Base-by-base conservation (phyloP, 1,284 basidiomycete species). In the Cutaneotrichosporon spelunceum region DNA sequence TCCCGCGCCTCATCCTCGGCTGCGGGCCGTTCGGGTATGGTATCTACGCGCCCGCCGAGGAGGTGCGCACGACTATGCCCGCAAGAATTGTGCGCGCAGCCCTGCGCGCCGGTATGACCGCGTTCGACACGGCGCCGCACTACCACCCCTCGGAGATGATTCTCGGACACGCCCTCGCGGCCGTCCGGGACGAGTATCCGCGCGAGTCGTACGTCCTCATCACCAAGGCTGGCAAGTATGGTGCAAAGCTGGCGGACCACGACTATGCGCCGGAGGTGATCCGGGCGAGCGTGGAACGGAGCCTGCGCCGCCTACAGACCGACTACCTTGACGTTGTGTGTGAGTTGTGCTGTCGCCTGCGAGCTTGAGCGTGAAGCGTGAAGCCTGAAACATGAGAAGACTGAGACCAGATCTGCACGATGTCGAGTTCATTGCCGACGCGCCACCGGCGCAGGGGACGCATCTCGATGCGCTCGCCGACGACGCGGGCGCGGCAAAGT, bases 151-250 rank as follows among this genome's bases (percentile, higher is more conserved):
- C 93, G 3, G 94, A 98, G 79, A 86, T 90, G 63, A 84, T 96
- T 1, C 82, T 98, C 21, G 94, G 94, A 11, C 85, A 88, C 53
- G 85, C 85, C 4, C 81, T 94, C 26, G 78, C 84, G 54, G 81
- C 84, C 0, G 79, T 95, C 23, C 78, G 81, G 52, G 75, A 78
- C 56, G 88, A 91, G 70, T 93, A 88, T 72, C 91, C 91, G 21
- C 85, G 93, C 27, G 83, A 84, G 16, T 86, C 87, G 1, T 96
- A 95, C 76, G 84, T 86, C 69, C 77, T 95, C 75, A 87, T 93
- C 79, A 94, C 93, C n/a, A 99, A 99, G 79, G 90, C 88, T 64
- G 95, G 93, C 26, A 86, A 94, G 53, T 94, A 90, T 76, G 92
- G 91, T 4, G 73, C 80, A 1, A 79, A 80, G 49, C 75, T 75